A percentile compares a stretch with the other conserved stretches of the same genome.
phyloP scores from a whole-genome alignment of 2,329 filamentous ascomycete species.

The Purpureocillium lavendulum region DNA sequence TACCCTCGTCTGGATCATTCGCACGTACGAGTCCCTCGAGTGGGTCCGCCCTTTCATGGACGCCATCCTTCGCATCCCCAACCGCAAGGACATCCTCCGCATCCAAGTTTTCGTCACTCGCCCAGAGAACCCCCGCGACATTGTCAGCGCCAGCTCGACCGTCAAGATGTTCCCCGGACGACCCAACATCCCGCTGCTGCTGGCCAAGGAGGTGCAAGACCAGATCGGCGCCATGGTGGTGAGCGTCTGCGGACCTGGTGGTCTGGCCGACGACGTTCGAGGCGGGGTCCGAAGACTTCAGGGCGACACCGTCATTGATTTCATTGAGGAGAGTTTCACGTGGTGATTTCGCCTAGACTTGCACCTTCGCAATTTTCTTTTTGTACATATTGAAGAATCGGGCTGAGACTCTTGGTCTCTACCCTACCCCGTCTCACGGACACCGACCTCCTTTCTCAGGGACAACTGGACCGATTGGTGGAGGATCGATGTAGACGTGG shows the following conservation, averaged over 20 bases:
- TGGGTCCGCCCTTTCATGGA: slow-evolving; percentile 89
- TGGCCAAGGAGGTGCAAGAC: slow-evolving; percentile 72
- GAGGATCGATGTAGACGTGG: not conserved
- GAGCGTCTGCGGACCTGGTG: slow-evolving; percentile 69
- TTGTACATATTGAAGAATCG: slow-evolving; percentile 4
- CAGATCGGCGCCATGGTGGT: slow-evolving; percentile 87
- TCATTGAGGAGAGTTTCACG: slow-evolving; percentile 70
- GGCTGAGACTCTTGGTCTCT: slow-evolving; percentile 1
- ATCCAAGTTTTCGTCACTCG: slow-evolving; percentile 88
- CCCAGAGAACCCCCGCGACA: slow-evolving; percentile 74
- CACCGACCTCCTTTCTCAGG: too few relatives aligned
- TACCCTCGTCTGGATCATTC: slow-evolving; percentile 86
- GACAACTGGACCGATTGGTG: too few relatives aligned
- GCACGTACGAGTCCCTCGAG: slow-evolving; percentile 79
- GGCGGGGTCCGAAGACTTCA: slow-evolving; percentile 57
- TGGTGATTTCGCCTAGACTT: slow-evolving; percentile 34
- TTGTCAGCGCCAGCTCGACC: slow-evolving; percentile 65
- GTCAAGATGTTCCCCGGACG: slow-evolving; percentile 90
- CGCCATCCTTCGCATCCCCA: slow-evolving; percentile 65
- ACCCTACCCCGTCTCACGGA: not conserved
- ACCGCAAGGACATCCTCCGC: slow-evolving; percentile 72
- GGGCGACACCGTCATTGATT: slow-evolving; percentile 59
- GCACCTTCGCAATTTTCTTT: slow-evolving; percentile 2
- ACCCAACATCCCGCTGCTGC: slow-evolving; percentile 71
- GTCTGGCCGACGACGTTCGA: slow-evolving; percentile 67